Percentiles rank a stretch among this genome's conserved stretches.
Evolutionary conservation across 805 yeast genomes (phyloP).

Genomic region (Cyberlindnera misumaiensis): DNA sequence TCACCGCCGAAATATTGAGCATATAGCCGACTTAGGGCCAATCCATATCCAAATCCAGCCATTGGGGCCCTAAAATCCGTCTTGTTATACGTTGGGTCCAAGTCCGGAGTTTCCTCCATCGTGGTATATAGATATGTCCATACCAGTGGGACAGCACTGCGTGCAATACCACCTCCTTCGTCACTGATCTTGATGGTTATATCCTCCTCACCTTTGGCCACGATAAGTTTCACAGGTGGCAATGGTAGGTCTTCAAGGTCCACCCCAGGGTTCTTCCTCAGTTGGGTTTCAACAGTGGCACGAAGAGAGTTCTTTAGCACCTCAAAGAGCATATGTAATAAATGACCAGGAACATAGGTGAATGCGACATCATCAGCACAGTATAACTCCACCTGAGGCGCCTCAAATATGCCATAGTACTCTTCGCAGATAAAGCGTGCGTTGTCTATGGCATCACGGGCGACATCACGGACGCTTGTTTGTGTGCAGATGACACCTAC

Average conservation of each 20-base stretch:
- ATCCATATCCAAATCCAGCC: slow-evolving; percentile 92
- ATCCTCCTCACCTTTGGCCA: slow-evolving; percentile 85
- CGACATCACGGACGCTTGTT: slow-evolving; percentile 77
- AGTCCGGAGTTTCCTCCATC: slow-evolving; percentile 62
- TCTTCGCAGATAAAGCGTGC: slow-evolving; percentile 89
- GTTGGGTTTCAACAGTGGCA: slow-evolving; percentile 81
- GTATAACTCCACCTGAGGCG: slow-evolving; percentile 74
- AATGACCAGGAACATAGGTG: slow-evolving; percentile 91
- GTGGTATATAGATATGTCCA: slow-evolving; percentile 93
- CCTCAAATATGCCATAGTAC: slow-evolving; percentile 79
- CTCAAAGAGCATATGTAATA: slow-evolving; percentile 87
- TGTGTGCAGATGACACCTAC: slow-evolving; percentile 86
- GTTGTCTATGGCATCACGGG: slow-evolving; percentile 83
- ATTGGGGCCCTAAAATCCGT: slow-evolving; percentile 79
- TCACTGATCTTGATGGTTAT: slow-evolving; percentile 86
- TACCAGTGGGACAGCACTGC: slow-evolving; percentile 74
- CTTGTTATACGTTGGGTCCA: slow-evolving; percentile 36
- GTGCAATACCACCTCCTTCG: slow-evolving; percentile 91
- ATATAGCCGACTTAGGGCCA: slow-evolving; percentile 78
- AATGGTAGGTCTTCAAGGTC: slow-evolving; percentile 58
- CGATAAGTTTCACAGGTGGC: slow-evolving; percentile 82
- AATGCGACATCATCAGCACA: slow-evolving; percentile 62
- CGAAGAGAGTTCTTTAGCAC: slow-evolving; percentile 79
- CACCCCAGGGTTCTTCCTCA: slow-evolving; percentile 36
- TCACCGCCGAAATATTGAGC: slow-evolving; percentile 92